These are phyloP conservation scores for Cercophora newfieldiana DNA, from an alignment of 495 filamentous ascomycete genomes.

Conservation along the genomic window DNA sequence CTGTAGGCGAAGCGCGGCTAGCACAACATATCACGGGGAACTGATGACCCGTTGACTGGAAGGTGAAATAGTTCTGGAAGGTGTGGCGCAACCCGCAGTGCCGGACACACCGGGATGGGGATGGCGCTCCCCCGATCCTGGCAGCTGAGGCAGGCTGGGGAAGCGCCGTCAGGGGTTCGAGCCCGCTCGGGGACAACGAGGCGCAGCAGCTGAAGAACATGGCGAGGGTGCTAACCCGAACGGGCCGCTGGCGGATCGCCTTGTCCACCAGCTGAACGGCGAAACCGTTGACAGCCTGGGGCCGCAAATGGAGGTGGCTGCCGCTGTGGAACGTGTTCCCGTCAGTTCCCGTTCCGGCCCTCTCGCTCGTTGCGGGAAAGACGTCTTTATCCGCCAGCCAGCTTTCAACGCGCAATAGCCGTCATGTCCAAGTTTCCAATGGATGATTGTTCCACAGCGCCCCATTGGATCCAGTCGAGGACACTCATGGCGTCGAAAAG, in stretches of 20 bases:
- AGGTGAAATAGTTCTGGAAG: not conserved
- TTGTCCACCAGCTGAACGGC: conserved; percentile 3
- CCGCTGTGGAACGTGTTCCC: too few species aligned
- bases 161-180: not conserved
- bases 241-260: conserved; percentile 12
- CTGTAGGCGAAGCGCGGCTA: not conserved
- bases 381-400: too few species aligned
- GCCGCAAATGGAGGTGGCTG: not conserved
- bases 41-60: not conserved
- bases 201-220: conserved; percentile 26
- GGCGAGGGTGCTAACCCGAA: conserved; percentile 20
- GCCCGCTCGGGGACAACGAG: conserved; percentile 9
- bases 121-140: not conserved
- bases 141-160: conserved; percentile 12
- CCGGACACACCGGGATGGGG: not conserved
- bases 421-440: too few species aligned
- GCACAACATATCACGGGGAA: not conserved
- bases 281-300: conserved; percentile 15
- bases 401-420: too few species aligned
- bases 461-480: too few species aligned
- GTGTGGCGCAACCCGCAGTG: not conserved
- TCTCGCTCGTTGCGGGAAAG: too few species aligned
- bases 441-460: too few species aligned
- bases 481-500: too few species aligned
- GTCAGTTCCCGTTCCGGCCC: too few species aligned